Evolutionary conservation across 1,139 yeast genomes (phyloP).

Genomic region (Geotrichum australiense): DNA sequence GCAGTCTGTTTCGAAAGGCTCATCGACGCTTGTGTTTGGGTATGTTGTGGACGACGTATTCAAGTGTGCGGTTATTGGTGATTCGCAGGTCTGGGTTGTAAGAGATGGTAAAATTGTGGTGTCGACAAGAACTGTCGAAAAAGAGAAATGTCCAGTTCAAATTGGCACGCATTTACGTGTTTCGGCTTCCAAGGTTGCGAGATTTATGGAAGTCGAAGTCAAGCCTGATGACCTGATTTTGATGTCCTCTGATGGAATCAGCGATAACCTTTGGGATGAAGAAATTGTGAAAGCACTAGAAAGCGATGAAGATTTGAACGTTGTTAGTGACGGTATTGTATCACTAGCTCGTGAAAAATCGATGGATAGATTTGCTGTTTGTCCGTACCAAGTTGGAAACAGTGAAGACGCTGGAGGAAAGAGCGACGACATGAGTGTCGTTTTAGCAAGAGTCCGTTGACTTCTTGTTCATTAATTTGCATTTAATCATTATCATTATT

Average conservation of each 20-base stretch:
- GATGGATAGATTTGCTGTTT: constrained; percentile 21
- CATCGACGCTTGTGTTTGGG: constrained; percentile 47
- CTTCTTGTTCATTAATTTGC: too few species aligned
- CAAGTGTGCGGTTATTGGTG: too few species aligned
- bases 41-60: too few species aligned
- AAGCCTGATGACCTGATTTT: constrained; percentile 65
- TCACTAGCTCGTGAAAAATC: constrained; percentile 19
- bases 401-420: constrained; percentile 20
- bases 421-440: constrained; percentile 21
- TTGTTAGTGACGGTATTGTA: constrained; percentile 17
- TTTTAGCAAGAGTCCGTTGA: constrained; percentile 16
- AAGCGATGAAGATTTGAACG: constrained; percentile 19
- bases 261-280: constrained; percentile 71
- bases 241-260: constrained; percentile 90
- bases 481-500: too few species aligned
- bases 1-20: too few species aligned
- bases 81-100: constrained; percentile 45
- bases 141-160: constrained; percentile 13
- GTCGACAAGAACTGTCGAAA: neutral
- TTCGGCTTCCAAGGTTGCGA: constrained; percentile 1
- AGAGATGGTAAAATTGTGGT: constrained; percentile 43
- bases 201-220: constrained; percentile 6
- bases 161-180: constrained; percentile 14
- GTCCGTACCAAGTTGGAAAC: constrained; percentile 19
- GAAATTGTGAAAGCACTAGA: constrained; percentile 56